Evolutionary conservation across 148 eudicot genomes (phyloP), one percentile per base, ranked within the genome.

Genomic region (Rhododendron mucronatum): DNA sequence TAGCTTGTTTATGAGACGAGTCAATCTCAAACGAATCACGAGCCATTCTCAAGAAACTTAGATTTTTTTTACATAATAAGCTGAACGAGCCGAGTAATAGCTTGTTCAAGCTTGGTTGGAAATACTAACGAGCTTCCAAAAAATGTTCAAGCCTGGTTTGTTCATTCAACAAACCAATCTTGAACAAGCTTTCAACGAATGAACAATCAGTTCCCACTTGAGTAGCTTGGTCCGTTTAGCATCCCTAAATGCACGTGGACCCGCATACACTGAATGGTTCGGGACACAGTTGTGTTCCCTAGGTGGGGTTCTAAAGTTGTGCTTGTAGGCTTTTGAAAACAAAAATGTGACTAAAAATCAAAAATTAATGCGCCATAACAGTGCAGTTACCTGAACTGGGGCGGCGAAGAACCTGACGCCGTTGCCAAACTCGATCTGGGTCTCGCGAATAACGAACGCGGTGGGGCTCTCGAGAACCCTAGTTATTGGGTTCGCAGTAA

Each of bases 391-490:
- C 98, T 92, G 92, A 91, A 85, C 88, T 12, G 96, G 97, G 20
- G 91, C 96, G 80, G 96, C 96, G 80, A 89, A 96, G 87, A 91
- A 93, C 57, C 98, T 93, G 88, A 90, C 93, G 82, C 82, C 76
- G 81, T 61, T 81, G 71, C 75, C n/a, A 61, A 90, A 71, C 74
- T 45, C 89, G 21, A 80, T 77, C 44, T 61, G 86, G 41, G 75
- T 77, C 13, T 39, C 78, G 28, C 37, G 75, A 51, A 61, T 21
- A 81, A 65, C 28, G 39, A 7, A 33, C 85, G 73, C 84, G 39
- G 65, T 86, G 30, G 90, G 86, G 21, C 85, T 35, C 50, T 82
- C 35, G 2, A 79, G 26, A 82, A 65, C 53, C 63, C 71, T 35
- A 76, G 83, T 41, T 41, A 45, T 78, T 78, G 81, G 48, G 41